Evolutionary conservation across 139 green algal genomes (phyloP), one percentile per base, ranked within the genome.

Genomic region (Coelastrella sp.): DNA sequence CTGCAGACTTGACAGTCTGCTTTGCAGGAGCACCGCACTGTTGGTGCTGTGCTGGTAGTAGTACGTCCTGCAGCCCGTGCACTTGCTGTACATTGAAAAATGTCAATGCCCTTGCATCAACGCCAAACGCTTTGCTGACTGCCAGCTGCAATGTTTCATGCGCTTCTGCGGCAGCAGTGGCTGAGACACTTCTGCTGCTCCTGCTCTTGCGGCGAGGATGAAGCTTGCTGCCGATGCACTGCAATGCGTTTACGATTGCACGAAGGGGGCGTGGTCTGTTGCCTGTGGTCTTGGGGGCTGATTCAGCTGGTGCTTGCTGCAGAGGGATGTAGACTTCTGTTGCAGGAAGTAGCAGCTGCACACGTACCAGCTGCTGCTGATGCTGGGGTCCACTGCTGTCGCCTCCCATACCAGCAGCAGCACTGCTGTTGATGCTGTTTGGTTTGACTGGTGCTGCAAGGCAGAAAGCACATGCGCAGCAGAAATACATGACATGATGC

Each of bases 401-500:
- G n/a, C n/a, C 53, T 9, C 53, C 64, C 25, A 43, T 43, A 43
- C 32, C 34, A 19, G 27, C 64, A 48, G 21, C 13, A 15, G 21
- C 53, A 37, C 35, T n/a, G n/a, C n/a, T n/a, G n/a, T n/a, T 76
- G 48, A 30, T 80, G 48, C 17, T 80, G 72, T 6, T 80, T 27
- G 30, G 34, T 27, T 40, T 57, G 11, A 13, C 45, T 0, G 11
- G 45, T 9, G 11, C 34, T 77, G 68, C 68, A 35, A 19, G 21
- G 30, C 25, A 15, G 19, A 23, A 32, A 27, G 1, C 34, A 21
- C 35, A 35, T 77, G 37, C 11, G 34, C 2, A n/a, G n/a, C n/a
- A n/a, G n/a, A n/a, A n/a, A n/a, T n/a, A n/a, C n/a, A n/a, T n/a
- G n/a, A n/a, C n/a, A n/a, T n/a, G n/a, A n/a, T n/a, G n/a, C n/a